These are phyloP conservation scores for Ambrosia hybrid DNA, from an alignment of 140 eudicot species.

Conservation along the genomic window DNA sequence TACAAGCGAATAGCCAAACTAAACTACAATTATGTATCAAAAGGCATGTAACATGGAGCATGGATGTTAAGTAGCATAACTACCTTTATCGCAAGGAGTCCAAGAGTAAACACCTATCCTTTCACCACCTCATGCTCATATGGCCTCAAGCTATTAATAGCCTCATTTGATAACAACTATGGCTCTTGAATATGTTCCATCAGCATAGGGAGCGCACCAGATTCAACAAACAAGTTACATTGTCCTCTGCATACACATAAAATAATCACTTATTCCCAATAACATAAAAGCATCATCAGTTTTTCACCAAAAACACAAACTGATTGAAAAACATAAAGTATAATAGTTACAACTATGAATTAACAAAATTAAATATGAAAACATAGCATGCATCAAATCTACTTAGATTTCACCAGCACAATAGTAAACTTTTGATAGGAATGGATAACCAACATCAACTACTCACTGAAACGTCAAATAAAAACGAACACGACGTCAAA, in stretches of 20 bases:
- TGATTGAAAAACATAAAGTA: no score
- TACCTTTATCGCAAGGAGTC: slow-evolving; percentile 90
- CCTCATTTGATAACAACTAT: slow-evolving; percentile 35
- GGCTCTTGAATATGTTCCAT: slow-evolving; percentile 73
- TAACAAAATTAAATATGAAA: not conserved
- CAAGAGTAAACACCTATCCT: slow-evolving; percentile 84
- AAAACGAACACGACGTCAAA: not conserved
- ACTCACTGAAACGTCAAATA: not conserved
- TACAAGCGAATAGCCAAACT: no score
- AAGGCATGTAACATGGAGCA: not conserved
- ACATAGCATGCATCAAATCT: not conserved
- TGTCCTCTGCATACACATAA: slow-evolving; percentile 64
- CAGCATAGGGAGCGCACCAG: slow-evolving; percentile 69
- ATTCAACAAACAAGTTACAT: slow-evolving; percentile 67
- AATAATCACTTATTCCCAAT: no score
- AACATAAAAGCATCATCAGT: no score
- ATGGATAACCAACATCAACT: no score
- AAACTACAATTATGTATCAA: not conserved
- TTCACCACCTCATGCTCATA: slow-evolving; percentile 88
- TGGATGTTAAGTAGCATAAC: slow-evolving; percentile 5
- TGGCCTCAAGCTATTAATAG: slow-evolving; percentile 30
- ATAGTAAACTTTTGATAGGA: not conserved
- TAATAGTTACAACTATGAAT: not conserved
- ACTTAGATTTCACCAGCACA: not conserved
- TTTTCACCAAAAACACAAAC: no score